Evolutionary conservation across 495 filamentous ascomycete species (phyloP).

Genomic region (Cairneyella variabilis): DNA sequence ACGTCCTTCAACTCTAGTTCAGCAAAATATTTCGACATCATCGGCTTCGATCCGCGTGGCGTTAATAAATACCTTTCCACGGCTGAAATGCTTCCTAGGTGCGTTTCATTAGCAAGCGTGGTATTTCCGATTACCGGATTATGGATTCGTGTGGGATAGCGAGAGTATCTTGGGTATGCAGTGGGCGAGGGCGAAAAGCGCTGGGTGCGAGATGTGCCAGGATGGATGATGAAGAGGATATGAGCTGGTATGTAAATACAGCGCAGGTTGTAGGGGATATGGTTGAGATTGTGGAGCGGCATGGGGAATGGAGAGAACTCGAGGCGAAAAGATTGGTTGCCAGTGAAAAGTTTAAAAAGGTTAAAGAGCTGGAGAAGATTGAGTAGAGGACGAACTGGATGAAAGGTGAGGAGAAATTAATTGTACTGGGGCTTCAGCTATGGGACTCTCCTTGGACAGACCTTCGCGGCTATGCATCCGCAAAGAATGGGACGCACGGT

Average conservation of each 20-base stretch:
- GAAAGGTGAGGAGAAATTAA: conserved; percentile 28
- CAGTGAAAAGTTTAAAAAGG: not conserved
- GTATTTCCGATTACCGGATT: not conserved
- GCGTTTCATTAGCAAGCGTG: not conserved
- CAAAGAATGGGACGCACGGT: conserved; percentile 40
- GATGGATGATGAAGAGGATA: not conserved
- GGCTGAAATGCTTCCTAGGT: conserved; percentile 41
- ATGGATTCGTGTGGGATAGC: not conserved
- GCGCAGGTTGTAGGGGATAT: conserved; percentile 38
- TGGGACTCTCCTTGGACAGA: conserved; percentile 61
- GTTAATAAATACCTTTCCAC: conserved; percentile 46
- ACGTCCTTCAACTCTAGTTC: no score
- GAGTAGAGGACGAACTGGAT: conserved; percentile 2
- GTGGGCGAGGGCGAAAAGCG: conserved; percentile 13
- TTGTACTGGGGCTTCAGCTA: conserved; percentile 64
- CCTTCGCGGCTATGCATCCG: conserved; percentile 42
- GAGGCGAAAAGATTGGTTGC: conserved; percentile 6
- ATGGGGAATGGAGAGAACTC: conserved; percentile 30
- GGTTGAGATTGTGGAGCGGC: conserved; percentile 42
- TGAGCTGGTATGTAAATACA: conserved; percentile 14
- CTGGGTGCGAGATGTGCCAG: conserved; percentile 7
- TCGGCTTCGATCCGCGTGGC: conserved; percentile 53
- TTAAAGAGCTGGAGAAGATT: not conserved
- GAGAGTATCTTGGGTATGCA: not conserved
- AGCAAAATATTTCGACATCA: conserved; percentile 42